These are phyloP conservation scores for Euclidium syriacum DNA, from an alignment of 345 rosid species.

Conservation along the genomic window DNA sequence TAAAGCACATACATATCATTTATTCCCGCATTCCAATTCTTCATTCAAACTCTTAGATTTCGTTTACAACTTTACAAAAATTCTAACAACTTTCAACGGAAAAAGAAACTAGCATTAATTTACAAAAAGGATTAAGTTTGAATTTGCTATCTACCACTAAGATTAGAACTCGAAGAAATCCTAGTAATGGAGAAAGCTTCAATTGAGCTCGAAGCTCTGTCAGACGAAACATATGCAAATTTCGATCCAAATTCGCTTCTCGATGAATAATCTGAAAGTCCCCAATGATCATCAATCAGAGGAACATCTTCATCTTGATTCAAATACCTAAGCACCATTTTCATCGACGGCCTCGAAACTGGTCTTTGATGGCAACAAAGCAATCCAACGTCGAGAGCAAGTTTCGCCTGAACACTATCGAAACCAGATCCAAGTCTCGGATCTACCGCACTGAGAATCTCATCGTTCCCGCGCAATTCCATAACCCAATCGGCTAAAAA, in stretches of 20 bases:
- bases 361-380: constrained; percentile 45
- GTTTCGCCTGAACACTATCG: constrained; percentile 37
- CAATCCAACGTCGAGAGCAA: constrained; percentile 47
- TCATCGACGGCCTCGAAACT: constrained; percentile 50
- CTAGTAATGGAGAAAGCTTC: constrained; percentile 26
- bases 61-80: too few species aligned
- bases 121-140: neutral
- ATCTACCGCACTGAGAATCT: constrained; percentile 42
- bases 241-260: constrained; percentile 12
- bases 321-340: constrained; percentile 45
- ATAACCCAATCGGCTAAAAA: constrained; percentile 31
- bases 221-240: constrained; percentile 22
- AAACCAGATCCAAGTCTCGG: constrained; percentile 35
- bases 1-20: too few species aligned
- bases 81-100: too few species aligned
- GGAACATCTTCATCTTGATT: constrained; percentile 50
- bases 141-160: constrained; percentile 37
- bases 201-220: constrained; percentile 13
- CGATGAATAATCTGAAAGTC: constrained; percentile 14
- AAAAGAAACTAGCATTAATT: too few species aligned
- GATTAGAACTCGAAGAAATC: constrained; percentile 31
- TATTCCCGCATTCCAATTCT: too few species aligned
- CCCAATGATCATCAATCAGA: constrained; percentile 16
- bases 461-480: constrained; percentile 18
- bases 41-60: too few species aligned